These are phyloP conservation scores for Wickerhamomyces ciferrii DNA, from an alignment of 805 yeast species.

Conservation along the genomic window DNA sequence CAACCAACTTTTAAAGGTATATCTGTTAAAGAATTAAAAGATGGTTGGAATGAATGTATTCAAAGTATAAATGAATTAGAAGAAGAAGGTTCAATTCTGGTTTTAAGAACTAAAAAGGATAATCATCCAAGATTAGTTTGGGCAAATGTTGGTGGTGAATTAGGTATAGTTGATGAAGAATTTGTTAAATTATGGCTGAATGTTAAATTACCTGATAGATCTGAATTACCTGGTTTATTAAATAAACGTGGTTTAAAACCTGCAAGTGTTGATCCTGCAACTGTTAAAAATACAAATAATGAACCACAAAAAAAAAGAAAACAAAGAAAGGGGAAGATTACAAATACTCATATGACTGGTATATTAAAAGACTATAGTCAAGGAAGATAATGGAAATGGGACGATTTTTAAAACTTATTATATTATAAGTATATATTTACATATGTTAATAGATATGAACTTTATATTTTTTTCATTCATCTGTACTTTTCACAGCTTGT, in stretches of 20 bases:
- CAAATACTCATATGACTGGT: constrained; percentile 96
- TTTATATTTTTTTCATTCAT: too few relatives aligned
- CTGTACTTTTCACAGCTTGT: too few relatives aligned
- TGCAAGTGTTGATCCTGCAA: constrained; percentile 95
- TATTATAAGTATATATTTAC: too few relatives aligned
- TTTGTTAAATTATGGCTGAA: constrained; percentile 78
- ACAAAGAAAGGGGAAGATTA: constrained; percentile 88
- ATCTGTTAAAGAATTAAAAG: constrained; percentile 64
- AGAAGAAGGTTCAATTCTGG: constrained; percentile 68
- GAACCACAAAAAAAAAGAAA: constrained; percentile 74
- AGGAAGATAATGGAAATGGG: background rate
- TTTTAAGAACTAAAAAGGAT: constrained; percentile 88
- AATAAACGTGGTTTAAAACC: constrained; percentile 89
- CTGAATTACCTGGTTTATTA: constrained; percentile 73
- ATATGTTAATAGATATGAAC: too few relatives aligned
- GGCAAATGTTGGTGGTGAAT: constrained; percentile 77
- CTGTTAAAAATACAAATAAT: constrained; percentile 61
- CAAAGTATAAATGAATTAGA: constrained; percentile 78
- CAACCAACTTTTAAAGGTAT: constrained; percentile 88
- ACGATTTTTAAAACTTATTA: too few relatives aligned
- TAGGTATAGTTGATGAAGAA: constrained; percentile 70
- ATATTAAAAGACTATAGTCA: constrained; percentile 76
- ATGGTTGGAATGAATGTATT: constrained; percentile 93
- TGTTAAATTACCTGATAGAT: constrained; percentile 75
- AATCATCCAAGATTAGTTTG: constrained; percentile 89